Percentiles rank a stretch among this genome's conserved stretches.
These are phyloP conservation scores for Candida sanyaensis DNA, from an alignment of 1,139 yeast genomes.

Conservation along the genomic window DNA sequence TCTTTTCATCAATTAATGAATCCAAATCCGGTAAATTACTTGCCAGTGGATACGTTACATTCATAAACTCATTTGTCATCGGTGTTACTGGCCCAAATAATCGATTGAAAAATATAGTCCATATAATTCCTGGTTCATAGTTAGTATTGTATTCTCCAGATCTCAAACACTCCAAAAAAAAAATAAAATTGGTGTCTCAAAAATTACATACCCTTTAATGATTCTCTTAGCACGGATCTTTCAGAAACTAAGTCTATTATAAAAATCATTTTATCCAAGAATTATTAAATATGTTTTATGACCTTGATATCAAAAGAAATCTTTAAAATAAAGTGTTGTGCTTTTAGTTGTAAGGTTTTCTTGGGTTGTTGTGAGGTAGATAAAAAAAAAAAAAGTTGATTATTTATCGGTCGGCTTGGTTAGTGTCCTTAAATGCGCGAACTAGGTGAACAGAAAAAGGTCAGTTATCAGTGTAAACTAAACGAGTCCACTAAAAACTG, in stretches of 20 bases:
- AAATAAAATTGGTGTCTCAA: neutral
- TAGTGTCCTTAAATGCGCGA: neutral
- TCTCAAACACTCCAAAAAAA: neutral
- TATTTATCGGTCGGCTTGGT: neutral
- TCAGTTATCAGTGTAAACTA: neutral
- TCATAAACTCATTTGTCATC: conserved; percentile 43
- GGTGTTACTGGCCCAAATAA: conserved; percentile 70
- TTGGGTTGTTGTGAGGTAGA: neutral
- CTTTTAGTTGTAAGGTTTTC: neutral
- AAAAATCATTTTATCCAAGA: conserved; percentile 33
- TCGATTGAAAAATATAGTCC: conserved; percentile 70
- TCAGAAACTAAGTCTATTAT: conserved; percentile 41
- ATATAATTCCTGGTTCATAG: conserved; percentile 50
- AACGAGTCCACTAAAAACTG: no score
- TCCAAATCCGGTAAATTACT: conserved; percentile 46
- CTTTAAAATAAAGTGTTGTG: neutral
- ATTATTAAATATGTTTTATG: no score
- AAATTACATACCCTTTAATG: conserved; percentile 42
- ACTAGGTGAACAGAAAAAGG: neutral
- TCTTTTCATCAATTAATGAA: conserved; percentile 41
- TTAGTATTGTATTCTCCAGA: conserved; percentile 17
- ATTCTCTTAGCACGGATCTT: conserved; percentile 44
- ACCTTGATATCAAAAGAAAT: neutral
- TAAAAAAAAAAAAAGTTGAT: neutral
- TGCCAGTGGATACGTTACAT: conserved; percentile 48